Evolutionary conservation across 148 eudicot genomes (phyloP), one percentile per base, ranked within the genome.

Genomic region (Rhododendron simsii): DNA sequence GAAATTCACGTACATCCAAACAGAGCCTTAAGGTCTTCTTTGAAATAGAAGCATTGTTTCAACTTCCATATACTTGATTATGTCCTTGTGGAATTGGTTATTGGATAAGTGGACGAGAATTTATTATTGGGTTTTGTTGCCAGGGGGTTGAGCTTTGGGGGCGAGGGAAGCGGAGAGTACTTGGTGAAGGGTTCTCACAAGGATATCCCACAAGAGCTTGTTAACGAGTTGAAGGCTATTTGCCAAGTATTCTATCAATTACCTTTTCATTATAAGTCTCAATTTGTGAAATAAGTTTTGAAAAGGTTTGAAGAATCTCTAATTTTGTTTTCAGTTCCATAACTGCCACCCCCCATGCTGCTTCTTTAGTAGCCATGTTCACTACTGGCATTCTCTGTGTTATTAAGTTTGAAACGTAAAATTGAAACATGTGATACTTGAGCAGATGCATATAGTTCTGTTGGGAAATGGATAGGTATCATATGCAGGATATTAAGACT

Each of bases 81-180:
- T n/a, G 33, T 57, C 18, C 4, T 35, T 57, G 47, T 57, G 47
- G 50, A 81, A 23, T 57, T 57, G 84, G 30, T 81, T 81, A 57
- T 18, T 82, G 45, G 14, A 78, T 37, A 73, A 50, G 16, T 39
- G 71, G 71, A 78, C 2, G 69, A 18, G 3, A 9, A n/a, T 48
- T 33, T 86, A n/a, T 35, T 67, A 71, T 69, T 69, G 75, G 8
- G 28, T 57, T 67, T 57, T 37, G 37, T 71, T 69, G 65, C 18
- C 87, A 91, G 96, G 67, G 91, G 86, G 86, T 90, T 86, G 88
- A 87, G 91, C 77, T 41, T 91, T 44, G 96, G 93, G 30, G 95
- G 95, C 74, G 92, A 93, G 89, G 98, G 89, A 26, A 93, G 98
- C 83, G 91, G 96, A 4, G 95, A 91, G 75, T 93, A 92, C 87